Percentiles rank a stretch among this genome's conserved stretches.
Conservation (phyloP, 2,329 filamentous ascomycete genomes). For the Albophoma yamanashiensis region DNA sequence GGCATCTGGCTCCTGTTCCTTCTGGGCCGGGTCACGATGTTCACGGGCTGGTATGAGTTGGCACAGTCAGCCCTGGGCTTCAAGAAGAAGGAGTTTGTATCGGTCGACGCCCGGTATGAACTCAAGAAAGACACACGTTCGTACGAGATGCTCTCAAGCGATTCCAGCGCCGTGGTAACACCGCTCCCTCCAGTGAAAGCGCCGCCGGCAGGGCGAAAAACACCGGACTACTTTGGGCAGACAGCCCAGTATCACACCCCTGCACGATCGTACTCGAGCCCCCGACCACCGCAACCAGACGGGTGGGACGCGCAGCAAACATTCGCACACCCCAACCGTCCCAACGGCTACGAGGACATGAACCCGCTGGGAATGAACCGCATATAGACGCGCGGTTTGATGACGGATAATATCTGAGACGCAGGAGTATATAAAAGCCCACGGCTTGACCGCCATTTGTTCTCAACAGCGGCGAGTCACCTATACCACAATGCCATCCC, state of each 20-base stretch:
- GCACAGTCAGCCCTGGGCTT: conserved; percentile 36
- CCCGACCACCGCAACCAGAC: conserved; percentile 32
- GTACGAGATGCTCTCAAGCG: conserved; percentile 70
- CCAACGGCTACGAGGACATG: conserved; percentile 26
- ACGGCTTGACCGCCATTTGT: background rate
- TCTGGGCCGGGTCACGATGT: conserved; percentile 74
- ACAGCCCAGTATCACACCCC: conserved; percentile 45
- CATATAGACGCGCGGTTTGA: conserved; percentile 22
- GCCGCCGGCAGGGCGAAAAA: conserved; percentile 28
- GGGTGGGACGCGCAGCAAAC: conserved; percentile 32
- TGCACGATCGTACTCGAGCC: conserved; percentile 44
- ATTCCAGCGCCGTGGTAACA: conserved; percentile 44
- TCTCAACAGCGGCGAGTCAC: background rate
- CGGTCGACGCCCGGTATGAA: conserved; percentile 62
- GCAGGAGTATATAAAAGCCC: background rate
- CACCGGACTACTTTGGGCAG: conserved; percentile 45
- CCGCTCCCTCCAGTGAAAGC: conserved; percentile 30
- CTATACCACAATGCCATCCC: conserved; percentile 4
- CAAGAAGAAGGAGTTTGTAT: conserved; percentile 73
- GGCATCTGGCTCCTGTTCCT: conserved; percentile 79
- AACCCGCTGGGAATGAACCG: conserved; percentile 48
- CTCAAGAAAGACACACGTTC: conserved; percentile 53
- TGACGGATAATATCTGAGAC: background rate
- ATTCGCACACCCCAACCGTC: conserved; percentile 20
- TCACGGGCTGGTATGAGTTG: conserved; percentile 70